A percentile compares a stretch with the other conserved stretches of the same genome.
These are phyloP conservation scores for Cymbopogon citratus DNA, from an alignment of 176 grass and related monocot species.

Conservation along the genomic window DNA sequence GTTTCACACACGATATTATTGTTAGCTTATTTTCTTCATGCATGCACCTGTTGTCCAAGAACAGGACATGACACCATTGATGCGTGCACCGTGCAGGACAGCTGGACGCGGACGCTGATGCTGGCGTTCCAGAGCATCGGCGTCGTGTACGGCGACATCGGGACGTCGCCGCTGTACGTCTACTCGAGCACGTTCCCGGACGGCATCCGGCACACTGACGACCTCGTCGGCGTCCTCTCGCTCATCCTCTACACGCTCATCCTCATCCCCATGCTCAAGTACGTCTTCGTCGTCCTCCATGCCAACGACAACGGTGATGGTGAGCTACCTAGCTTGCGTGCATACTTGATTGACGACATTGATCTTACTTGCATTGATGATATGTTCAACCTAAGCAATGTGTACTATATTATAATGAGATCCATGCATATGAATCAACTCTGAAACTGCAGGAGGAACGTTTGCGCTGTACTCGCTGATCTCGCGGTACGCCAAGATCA, in stretches of 20 bases:
- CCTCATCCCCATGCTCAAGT: conserved; percentile 55
- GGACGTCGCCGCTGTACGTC: conserved; percentile 77
- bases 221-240: conserved; percentile 56
- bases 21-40: background rate
- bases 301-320: conserved; percentile 64
- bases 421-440: too few species aligned
- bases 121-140: conserved; percentile 78
- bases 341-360: too few species aligned
- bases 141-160: conserved; percentile 67
- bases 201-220: conserved; percentile 43
- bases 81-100: conserved; percentile 8
- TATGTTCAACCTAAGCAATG: background rate
- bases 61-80: background rate
- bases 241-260: conserved; percentile 61
- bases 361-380: background rate
- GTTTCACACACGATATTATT: background rate
- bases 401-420: too few species aligned
- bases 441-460: conserved; percentile 36
- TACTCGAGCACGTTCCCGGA: conserved; percentile 48
- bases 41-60: background rate
- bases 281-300: conserved; percentile 56
- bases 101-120: conserved; percentile 39
- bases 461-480: conserved; percentile 67
- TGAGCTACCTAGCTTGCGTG: background rate
- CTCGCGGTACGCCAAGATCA: conserved; percentile 48